These are phyloP conservation scores for Vicia sativa DNA, from an alignment of 306 rosid genomes.

Conservation along the genomic window DNA sequence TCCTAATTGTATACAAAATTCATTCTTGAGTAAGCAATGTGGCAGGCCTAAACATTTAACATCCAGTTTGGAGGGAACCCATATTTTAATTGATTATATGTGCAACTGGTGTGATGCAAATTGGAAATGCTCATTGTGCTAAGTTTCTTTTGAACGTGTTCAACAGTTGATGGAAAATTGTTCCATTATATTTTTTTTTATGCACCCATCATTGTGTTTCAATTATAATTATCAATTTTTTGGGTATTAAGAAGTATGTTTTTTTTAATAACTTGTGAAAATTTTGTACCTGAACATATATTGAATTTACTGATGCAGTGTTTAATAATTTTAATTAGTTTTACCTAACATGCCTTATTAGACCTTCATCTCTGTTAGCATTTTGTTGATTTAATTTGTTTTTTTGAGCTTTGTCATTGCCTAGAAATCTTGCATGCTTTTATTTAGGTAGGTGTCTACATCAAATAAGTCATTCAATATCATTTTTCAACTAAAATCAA, in stretches of 20 bases:
- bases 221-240: slow-evolving; percentile 14
- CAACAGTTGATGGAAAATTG: slow-evolving; percentile 18
- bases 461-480: no score
- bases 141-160: slow-evolving; percentile 11
- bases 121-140: slow-evolving; percentile 37
- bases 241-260: neutral
- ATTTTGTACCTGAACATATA: slow-evolving; percentile 8
- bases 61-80: slow-evolving; percentile 44
- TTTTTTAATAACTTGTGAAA: neutral
- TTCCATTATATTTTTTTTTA: slow-evolving; percentile 22
- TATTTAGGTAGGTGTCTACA: no score
- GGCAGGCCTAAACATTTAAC: slow-evolving; percentile 40
- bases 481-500: no score
- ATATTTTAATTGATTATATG: slow-evolving; percentile 34
- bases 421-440: no score
- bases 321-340: neutral
- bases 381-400: no score
- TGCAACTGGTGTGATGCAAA: slow-evolving; percentile 31
- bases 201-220: slow-evolving; percentile 12
- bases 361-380: no score
- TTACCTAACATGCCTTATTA: no score
- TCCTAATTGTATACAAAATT: slow-evolving; percentile 48
- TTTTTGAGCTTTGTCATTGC: no score
- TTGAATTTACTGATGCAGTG: neutral
- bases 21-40: slow-evolving; percentile 44